Conservation (phyloP, 2,329 filamentous ascomycete genomes). For the Alternaria sp. region DNA sequence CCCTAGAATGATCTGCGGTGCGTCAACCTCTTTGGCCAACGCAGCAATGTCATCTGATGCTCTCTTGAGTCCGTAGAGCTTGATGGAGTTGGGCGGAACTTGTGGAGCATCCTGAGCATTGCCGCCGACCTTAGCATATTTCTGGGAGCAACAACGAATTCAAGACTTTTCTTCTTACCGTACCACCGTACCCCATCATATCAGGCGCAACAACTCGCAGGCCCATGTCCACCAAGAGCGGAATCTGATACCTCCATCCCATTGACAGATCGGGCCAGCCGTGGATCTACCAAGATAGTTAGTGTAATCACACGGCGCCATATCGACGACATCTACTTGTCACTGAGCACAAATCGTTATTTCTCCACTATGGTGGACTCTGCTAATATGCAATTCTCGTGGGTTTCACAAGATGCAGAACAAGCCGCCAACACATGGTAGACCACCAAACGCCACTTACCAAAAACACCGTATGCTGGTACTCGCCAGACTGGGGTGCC, state of each 20-base stretch:
- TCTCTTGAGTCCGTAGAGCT: constrained; percentile 74
- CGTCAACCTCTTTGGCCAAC: constrained; percentile 68
- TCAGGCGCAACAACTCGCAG: constrained; percentile 85
- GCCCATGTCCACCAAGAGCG: constrained; percentile 73
- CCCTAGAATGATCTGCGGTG: constrained; percentile 75
- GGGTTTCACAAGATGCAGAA: not conserved
- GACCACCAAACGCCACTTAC: constrained; percentile 41
- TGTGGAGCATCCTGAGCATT: constrained; percentile 52
- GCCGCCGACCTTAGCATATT: not conserved
- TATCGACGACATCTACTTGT: not conserved
- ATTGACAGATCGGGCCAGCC: constrained; percentile 85
- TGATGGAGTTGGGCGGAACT: constrained; percentile 67
- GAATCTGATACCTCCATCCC: constrained; percentile 91
- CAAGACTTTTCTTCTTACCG: constrained; percentile 56
- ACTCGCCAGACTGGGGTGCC: constrained; percentile 55
- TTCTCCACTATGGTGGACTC: not conserved
- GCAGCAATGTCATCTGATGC: constrained; percentile 76
- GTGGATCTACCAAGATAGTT: constrained; percentile 62
- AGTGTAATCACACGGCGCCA: not conserved
- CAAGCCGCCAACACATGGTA: constrained; percentile 9
- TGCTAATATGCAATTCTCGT: not conserved
- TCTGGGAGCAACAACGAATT: not conserved
- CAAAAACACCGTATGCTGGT: constrained; percentile 63
- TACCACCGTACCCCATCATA: constrained; percentile 85
- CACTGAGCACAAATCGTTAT: not conserved